These are phyloP conservation scores for Parascedosporium putredinis DNA, from an alignment of 2,329 filamentous ascomycete species.

Conservation along the genomic window DNA sequence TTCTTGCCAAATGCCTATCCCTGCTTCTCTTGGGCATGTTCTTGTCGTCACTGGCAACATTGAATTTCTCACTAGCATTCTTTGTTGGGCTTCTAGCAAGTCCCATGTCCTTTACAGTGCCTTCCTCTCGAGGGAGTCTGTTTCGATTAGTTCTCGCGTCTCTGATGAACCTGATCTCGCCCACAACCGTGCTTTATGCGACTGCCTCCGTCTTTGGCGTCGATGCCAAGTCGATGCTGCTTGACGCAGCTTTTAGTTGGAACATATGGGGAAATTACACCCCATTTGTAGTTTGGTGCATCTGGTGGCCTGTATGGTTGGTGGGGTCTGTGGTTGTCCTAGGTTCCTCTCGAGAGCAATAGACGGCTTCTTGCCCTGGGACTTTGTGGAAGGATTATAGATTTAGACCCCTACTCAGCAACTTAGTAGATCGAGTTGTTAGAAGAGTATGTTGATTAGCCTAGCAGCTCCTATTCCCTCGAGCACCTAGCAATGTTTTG, in stretches of 20 bases:
- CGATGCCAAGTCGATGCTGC: slow-evolving; percentile 48
- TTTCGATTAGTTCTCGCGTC: slow-evolving; percentile 33
- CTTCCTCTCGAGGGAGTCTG: slow-evolving; percentile 22
- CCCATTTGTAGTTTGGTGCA: slow-evolving; percentile 80
- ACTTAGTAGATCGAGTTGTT: too few relatives aligned
- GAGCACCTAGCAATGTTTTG: too few relatives aligned
- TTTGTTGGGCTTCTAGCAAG: slow-evolving; percentile 69
- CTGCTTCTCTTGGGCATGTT: slow-evolving; percentile 88
- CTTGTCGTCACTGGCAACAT: slow-evolving; percentile 80
- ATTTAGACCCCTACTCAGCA: too few relatives aligned
- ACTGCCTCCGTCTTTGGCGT: slow-evolving; percentile 31
- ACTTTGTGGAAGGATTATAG: too few relatives aligned
- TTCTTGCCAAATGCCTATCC: slow-evolving; percentile 80
- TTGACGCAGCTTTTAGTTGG: slow-evolving; percentile 76
- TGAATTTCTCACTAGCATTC: slow-evolving; percentile 90
- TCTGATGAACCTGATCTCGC: slow-evolving; percentile 50
- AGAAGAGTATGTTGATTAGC: too few relatives aligned
- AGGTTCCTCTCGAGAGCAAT: background rate
- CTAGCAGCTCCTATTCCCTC: too few relatives aligned
- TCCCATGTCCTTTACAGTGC: slow-evolving; percentile 64
- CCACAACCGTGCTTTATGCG: slow-evolving; percentile 42
- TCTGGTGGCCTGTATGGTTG: slow-evolving; percentile 93
- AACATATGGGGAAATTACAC: slow-evolving; percentile 84
- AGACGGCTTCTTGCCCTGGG: too few relatives aligned
- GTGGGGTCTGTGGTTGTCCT: slow-evolving; percentile 48